Conservation (phyloP, 192 early-diverging fungal species). For the Podila epigama region DNA sequence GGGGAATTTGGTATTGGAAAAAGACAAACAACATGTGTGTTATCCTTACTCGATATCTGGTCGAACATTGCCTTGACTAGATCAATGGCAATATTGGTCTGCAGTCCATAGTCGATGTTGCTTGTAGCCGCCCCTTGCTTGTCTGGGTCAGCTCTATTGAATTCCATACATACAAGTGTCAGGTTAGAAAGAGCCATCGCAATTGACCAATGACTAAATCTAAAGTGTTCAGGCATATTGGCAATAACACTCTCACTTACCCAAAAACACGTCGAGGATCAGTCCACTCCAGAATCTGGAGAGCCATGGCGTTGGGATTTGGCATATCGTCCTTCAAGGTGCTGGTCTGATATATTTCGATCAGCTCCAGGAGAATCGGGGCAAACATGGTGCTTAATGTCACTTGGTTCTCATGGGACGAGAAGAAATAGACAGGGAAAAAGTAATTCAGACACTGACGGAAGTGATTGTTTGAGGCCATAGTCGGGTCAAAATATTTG, state of each 20-base stretch:
- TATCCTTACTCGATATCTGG: constrained; percentile 46
- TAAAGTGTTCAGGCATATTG: no score
- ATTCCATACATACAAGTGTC: neutral
- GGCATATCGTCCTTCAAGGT: constrained; percentile 55
- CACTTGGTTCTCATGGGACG: constrained; percentile 74
- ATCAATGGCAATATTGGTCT: constrained; percentile 68
- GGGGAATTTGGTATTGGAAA: neutral
- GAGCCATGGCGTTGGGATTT: constrained; percentile 66
- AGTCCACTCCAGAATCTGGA: constrained; percentile 80
- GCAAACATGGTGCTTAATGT: constrained; percentile 64
- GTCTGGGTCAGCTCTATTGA: constrained; percentile 33
- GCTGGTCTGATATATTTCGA: constrained; percentile 15
- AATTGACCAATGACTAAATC: no score
- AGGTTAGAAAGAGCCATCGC: no score
- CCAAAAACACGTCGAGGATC: constrained; percentile 72
- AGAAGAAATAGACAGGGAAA: constrained; percentile 84
- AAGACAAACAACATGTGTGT: neutral
- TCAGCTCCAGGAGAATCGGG: constrained; percentile 16
- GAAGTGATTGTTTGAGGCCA: constrained; percentile 68
- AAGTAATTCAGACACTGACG: constrained; percentile 92
- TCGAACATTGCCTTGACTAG: constrained; percentile 63
- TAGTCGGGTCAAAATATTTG: constrained; percentile 83
- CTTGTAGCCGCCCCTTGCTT: constrained; percentile 19
- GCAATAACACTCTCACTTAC: constrained; percentile 59
- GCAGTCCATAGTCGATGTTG: constrained; percentile 56